Evolutionary conservation across 2,329 filamentous ascomycete species (phyloP).

Genomic region (Fulvia fulva): DNA sequence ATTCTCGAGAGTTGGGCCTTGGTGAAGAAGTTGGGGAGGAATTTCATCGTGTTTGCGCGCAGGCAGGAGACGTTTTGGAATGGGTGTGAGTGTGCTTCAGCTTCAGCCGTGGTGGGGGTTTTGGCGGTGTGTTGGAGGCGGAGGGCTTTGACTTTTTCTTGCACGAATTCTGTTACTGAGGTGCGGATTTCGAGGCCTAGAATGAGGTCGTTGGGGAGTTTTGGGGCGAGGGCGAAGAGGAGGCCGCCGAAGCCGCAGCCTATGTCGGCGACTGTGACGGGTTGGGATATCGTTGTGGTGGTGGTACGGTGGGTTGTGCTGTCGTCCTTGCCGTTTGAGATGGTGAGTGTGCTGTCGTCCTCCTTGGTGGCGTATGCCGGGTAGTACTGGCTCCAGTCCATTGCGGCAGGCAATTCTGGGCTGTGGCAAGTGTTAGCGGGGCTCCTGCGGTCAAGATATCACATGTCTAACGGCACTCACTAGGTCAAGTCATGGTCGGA

Average conservation of each 20-base stretch:
- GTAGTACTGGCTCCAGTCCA: slow-evolving; percentile 88
- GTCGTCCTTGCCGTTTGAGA: slow-evolving; percentile 16
- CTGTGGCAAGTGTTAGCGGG: slow-evolving; percentile 46
- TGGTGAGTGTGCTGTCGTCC: neutral
- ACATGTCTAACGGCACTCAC: slow-evolving; percentile 49
- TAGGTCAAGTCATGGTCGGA: slow-evolving; percentile 88
- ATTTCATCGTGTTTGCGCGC: slow-evolving; percentile 97
- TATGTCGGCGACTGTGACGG: slow-evolving; percentile 92
- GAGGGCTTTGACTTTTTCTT: slow-evolving; percentile 79
- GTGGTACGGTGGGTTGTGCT: neutral
- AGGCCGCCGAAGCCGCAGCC: slow-evolving; percentile 95
- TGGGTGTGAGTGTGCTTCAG: slow-evolving; percentile 22
- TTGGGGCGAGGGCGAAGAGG: slow-evolving; percentile 76
- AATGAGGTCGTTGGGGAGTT: slow-evolving; percentile 76
- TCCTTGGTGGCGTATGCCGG: slow-evolving; percentile 57
- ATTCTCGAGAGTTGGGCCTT: slow-evolving; percentile 79
- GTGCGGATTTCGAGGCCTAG: slow-evolving; percentile 89
- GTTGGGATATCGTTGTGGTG: slow-evolving; percentile 49
- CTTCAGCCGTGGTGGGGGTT: neutral
- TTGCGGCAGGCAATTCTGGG: slow-evolving; percentile 70
- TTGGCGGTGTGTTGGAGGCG: slow-evolving; percentile 52
- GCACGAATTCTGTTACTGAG: slow-evolving; percentile 86
- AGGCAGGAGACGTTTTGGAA: slow-evolving; percentile 89
- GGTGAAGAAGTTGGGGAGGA: slow-evolving; percentile 94
- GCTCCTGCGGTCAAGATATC: neutral